phyloP scores from a whole-genome alignment of 352 stramenopile genomes.

The Pythium myriotylum region DNA sequence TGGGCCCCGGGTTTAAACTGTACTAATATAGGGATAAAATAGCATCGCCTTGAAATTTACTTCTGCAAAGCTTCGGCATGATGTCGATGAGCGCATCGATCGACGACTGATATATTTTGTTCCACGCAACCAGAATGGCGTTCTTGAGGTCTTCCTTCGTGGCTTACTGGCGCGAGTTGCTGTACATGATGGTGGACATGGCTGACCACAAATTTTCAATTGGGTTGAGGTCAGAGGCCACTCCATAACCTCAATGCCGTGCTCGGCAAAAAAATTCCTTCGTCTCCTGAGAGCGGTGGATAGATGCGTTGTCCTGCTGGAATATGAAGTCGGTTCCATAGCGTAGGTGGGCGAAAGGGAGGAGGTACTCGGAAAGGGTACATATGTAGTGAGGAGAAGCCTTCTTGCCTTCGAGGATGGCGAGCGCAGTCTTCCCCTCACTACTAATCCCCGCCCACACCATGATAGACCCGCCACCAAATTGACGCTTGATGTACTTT shows the following conservation, averaged over 20 bases:
- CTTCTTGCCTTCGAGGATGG: slow-evolving; percentile 5
- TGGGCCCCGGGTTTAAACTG: too few relatives aligned
- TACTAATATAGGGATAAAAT: too few relatives aligned
- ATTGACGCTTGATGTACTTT: neutral
- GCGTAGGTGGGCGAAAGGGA: slow-evolving; percentile 14
- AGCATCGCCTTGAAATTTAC: too few relatives aligned
- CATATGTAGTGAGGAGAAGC: slow-evolving; percentile 8
- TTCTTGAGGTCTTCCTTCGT: too few relatives aligned
- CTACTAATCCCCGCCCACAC: slow-evolving; percentile 13
- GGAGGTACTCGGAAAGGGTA: slow-evolving; percentile 16
- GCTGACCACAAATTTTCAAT: slow-evolving; percentile 17
- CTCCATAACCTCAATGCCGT: slow-evolving; percentile 3
- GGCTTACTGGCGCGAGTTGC: too few relatives aligned
- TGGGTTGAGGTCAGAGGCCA: slow-evolving; percentile 16
- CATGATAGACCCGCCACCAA: slow-evolving; percentile 18
- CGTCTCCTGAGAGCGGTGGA: slow-evolving; percentile 11
- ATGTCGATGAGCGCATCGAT: too few relatives aligned
- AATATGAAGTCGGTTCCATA: slow-evolving; percentile 12
- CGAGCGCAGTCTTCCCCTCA: slow-evolving; percentile 7
- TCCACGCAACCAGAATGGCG: too few relatives aligned
- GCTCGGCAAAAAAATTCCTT: slow-evolving; percentile 2
- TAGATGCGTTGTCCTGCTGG: slow-evolving; percentile 19
- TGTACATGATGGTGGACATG: too few relatives aligned
- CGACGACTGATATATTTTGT: too few relatives aligned
- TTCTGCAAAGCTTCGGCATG: too few relatives aligned